Percentiles rank a stretch among this genome's conserved stretches.
Evolutionary conservation across 306 rosid species (phyloP).

Genomic region (Crataegus laevigata): DNA sequence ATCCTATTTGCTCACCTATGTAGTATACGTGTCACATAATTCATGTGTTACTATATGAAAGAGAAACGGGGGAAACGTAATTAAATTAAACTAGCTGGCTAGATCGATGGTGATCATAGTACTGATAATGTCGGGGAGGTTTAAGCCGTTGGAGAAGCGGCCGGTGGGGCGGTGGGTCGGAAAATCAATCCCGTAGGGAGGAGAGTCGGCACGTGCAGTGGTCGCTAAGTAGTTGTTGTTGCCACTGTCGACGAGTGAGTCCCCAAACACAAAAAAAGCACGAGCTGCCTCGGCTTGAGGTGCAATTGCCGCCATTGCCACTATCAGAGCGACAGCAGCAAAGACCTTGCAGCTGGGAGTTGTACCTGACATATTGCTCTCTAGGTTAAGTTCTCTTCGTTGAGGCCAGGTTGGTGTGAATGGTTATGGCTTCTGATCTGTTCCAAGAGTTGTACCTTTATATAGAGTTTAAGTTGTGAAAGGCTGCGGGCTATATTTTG

Average conservation of each 20-base stretch:
- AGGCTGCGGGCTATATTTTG: background rate
- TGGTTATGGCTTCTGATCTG: background rate
- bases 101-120: background rate
- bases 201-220: constrained; percentile 42
- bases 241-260: constrained; percentile 54
- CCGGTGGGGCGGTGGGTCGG: constrained; percentile 52
- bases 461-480: background rate
- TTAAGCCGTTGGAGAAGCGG: constrained; percentile 61
- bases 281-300: constrained; percentile 25
- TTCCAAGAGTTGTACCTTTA: background rate
- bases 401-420: background rate
- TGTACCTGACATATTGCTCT: background rate
- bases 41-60: background rate
- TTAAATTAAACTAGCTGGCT: background rate
- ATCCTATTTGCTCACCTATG: constrained; percentile 42
- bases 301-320: background rate
- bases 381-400: background rate
- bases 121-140: constrained; percentile 49
- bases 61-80: background rate
- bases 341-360: background rate
- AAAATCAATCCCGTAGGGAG: constrained; percentile 53
- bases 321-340: background rate
- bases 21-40: background rate
- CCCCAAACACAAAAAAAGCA: constrained; percentile 46
- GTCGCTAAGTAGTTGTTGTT: constrained; percentile 51